Evolutionary conservation across 306 rosid species (phyloP).

Genomic region (Gastrolobium villosum): DNA sequence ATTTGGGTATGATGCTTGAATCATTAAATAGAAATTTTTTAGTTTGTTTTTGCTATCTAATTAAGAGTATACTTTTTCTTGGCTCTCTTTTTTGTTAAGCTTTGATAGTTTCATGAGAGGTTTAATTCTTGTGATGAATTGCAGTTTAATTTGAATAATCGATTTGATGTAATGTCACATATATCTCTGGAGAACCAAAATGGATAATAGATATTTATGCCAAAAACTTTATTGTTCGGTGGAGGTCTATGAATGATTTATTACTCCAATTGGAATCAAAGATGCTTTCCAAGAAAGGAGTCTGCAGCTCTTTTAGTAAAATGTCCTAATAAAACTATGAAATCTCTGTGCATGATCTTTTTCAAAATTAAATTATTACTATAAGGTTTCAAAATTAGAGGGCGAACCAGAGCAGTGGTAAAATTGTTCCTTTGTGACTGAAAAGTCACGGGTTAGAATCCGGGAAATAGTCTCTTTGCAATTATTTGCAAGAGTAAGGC

Average conservation of each 20-base stretch:
- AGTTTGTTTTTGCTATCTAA: background rate
- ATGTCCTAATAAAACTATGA: slow-evolving; percentile 14
- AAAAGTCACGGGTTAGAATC: too few species aligned
- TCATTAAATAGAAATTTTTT: background rate
- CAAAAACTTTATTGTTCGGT: background rate
- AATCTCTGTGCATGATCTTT: background rate
- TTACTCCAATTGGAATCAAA: background rate
- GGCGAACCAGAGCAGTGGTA: too few species aligned
- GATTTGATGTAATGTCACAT: background rate
- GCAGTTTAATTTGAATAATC: background rate
- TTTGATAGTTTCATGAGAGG: too few species aligned
- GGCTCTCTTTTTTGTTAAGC: too few species aligned
- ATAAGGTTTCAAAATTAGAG: too few species aligned
- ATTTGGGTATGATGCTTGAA: background rate
- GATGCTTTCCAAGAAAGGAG: background rate
- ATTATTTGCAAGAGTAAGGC: too few species aligned
- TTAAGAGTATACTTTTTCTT: background rate
- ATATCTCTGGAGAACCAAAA: background rate
- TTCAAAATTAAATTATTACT: background rate
- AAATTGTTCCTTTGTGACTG: too few species aligned
- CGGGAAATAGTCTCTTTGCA: too few species aligned
- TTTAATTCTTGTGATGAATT: slow-evolving; percentile 3
- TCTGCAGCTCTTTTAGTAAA: background rate
- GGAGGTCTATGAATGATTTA: slow-evolving; percentile 16
- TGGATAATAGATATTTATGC: background rate